phyloP scores from a whole-genome alignment of 257 asterid species.

The Rauvolfia tetraphylla region DNA sequence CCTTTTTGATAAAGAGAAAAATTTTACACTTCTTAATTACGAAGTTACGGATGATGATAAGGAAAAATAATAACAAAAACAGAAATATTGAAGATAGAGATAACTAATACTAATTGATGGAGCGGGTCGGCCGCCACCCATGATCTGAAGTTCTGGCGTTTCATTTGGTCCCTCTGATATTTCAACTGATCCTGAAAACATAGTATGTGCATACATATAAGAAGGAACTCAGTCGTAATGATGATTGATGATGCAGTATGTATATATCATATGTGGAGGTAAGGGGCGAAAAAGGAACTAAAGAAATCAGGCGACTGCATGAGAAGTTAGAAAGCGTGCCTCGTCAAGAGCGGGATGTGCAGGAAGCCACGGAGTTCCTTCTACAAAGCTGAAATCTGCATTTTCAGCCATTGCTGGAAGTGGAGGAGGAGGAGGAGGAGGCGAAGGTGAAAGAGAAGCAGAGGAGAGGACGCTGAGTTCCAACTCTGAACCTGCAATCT shows the following conservation, averaged over 20 bases:
- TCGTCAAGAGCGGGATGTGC: constrained; percentile 13
- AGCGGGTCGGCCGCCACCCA: background rate
- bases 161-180: background rate
- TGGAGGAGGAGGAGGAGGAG: background rate
- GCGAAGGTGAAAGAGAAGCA: constrained; percentile 8
- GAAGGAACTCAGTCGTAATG: too few relatives aligned
- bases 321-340: background rate
- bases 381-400: constrained; percentile 35
- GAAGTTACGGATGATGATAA: too few relatives aligned
- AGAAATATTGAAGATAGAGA: background rate
- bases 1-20: too few relatives aligned
- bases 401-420: constrained; percentile 26
- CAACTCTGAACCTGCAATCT: constrained; percentile 62
- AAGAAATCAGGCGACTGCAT: background rate
- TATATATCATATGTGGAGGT: too few relatives aligned
- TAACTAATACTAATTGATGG: constrained; percentile 8
- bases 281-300: background rate
- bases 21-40: too few relatives aligned
- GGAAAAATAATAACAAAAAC: background rate
- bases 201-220: too few relatives aligned
- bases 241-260: too few relatives aligned
- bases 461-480: constrained; percentile 26
- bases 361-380: constrained; percentile 35
- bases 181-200: constrained; percentile 9
- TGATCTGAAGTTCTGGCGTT: background rate